These are phyloP conservation scores for Gentiana straminea DNA, from an alignment of 257 asterid species.

Conservation along the genomic window DNA sequence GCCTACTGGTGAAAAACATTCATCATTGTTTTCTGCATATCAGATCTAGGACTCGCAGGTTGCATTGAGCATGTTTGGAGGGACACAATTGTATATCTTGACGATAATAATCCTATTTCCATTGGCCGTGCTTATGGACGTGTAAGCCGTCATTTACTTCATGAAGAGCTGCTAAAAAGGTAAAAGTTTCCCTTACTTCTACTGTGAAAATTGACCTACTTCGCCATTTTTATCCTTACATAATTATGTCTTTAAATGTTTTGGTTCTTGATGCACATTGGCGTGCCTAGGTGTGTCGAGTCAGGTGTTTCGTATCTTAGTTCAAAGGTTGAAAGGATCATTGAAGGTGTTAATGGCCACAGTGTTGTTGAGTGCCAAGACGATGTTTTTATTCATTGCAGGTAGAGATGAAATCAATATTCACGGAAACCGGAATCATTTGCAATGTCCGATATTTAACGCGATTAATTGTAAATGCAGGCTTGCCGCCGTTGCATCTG, in stretches of 20 bases:
- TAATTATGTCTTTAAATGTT: slow-evolving; percentile 1
- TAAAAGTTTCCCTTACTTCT: slow-evolving; percentile 15
- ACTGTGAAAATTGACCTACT: background rate
- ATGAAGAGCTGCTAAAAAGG: slow-evolving; percentile 90
- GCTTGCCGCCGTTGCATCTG: slow-evolving; percentile 98
- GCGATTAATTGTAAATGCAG: slow-evolving; percentile 35
- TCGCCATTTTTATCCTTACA: background rate
- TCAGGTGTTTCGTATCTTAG: slow-evolving; percentile 87
- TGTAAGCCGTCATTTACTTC: slow-evolving; percentile 94
- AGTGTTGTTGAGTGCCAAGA: slow-evolving; percentile 91
- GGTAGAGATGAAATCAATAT: slow-evolving; percentile 30
- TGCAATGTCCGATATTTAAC: slow-evolving; percentile 12
- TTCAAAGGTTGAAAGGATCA: slow-evolving; percentile 83
- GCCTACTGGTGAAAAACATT: too few species aligned
- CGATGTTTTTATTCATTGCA: slow-evolving; percentile 65
- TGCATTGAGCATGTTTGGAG: slow-evolving; percentile 99
- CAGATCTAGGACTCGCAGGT: slow-evolving; percentile 92
- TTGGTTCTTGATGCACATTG: slow-evolving; percentile 30
- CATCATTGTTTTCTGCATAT: too few species aligned
- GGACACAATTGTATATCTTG: slow-evolving; percentile 92
- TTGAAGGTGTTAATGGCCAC: slow-evolving; percentile 69
- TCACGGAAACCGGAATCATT: slow-evolving; percentile 1
- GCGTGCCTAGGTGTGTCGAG: slow-evolving; percentile 85
- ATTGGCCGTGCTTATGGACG: slow-evolving; percentile 98
- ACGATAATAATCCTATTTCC: slow-evolving; percentile 55